Conservation (phyloP, 1,139 yeast species). For the Lodderomyces orthopsilosis region DNA sequence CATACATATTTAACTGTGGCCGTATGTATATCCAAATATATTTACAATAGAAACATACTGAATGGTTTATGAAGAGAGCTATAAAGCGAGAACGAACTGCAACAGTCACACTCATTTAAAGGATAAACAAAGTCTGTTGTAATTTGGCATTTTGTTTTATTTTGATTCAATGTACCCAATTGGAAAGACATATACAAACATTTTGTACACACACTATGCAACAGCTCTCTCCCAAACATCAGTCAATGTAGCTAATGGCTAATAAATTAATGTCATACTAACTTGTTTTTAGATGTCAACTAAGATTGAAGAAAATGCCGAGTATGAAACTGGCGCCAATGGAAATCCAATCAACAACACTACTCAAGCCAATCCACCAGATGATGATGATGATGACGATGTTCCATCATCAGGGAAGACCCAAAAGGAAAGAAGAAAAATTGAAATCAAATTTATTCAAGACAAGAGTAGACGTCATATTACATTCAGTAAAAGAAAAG, state of each 20-base stretch:
- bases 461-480: conserved; percentile 97
- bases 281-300: conserved; percentile 12
- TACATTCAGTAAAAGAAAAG: conserved; percentile 95
- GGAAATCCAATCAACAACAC: conserved; percentile 16
- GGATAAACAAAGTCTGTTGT: no score
- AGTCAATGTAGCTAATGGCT: no score
- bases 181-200: no score
- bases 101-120: no score
- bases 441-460: conserved; percentile 94
- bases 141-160: no score
- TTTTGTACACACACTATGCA: no score
- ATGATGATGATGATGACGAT: conserved; percentile 72
- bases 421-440: conserved; percentile 87
- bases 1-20: conserved; percentile 1
- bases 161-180: no score
- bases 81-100: no score
- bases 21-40: not conserved
- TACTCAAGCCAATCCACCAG: conserved; percentile 18
- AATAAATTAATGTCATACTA: not conserved
- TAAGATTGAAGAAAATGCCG: conserved; percentile 40
- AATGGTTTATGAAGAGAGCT: no score
- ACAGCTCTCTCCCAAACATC: no score
- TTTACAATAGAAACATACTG: no score
- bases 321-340: conserved; percentile 19
- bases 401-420: conserved; percentile 53